Evolutionary conservation across 2,329 filamentous ascomycete genomes (phyloP).

Genomic region (Eurotiales sp.): DNA sequence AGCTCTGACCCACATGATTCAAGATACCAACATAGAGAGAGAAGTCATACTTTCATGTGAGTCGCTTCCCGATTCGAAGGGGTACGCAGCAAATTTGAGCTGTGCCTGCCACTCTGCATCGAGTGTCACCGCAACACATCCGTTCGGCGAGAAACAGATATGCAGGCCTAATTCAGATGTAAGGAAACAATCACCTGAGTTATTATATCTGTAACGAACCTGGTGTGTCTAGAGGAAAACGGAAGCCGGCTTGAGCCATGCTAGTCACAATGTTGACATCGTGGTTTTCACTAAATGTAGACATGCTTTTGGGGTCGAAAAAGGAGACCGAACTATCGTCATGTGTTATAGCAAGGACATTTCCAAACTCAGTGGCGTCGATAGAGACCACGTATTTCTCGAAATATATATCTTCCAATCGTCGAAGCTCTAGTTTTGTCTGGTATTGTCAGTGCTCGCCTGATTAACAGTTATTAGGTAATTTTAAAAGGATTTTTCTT

Average conservation of each 20-base stretch:
- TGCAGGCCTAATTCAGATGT: constrained; percentile 28
- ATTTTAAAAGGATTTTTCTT: background rate
- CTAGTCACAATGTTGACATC: constrained; percentile 65
- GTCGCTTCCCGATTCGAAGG: constrained; percentile 34
- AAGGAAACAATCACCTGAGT: background rate
- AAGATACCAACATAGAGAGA: background rate
- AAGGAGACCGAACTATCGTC: constrained; percentile 80
- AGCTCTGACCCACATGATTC: background rate
- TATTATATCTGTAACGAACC: constrained; percentile 40
- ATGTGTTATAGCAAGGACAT: constrained; percentile 67
- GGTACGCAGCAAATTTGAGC: constrained; percentile 37
- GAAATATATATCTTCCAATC: constrained; percentile 63
- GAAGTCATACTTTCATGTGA: constrained; percentile 33
- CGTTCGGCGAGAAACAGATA: constrained; percentile 43
- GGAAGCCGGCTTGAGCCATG: constrained; percentile 73
- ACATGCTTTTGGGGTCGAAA: constrained; percentile 70
- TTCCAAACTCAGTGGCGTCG: constrained; percentile 66
- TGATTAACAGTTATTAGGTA: too few species aligned
- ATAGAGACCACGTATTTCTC: constrained; percentile 69
- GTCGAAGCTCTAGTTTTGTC: constrained; percentile 54
- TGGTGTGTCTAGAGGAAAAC: constrained; percentile 62
- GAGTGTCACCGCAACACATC: constrained; percentile 37
- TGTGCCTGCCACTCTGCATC: constrained; percentile 38
- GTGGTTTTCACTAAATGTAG: constrained; percentile 61
- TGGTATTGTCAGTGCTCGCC: constrained; percentile 20